Evolutionary conservation across 169 alveolate genomes (phyloP).

Genomic region (Plasmodium cynomolgi): DNA sequence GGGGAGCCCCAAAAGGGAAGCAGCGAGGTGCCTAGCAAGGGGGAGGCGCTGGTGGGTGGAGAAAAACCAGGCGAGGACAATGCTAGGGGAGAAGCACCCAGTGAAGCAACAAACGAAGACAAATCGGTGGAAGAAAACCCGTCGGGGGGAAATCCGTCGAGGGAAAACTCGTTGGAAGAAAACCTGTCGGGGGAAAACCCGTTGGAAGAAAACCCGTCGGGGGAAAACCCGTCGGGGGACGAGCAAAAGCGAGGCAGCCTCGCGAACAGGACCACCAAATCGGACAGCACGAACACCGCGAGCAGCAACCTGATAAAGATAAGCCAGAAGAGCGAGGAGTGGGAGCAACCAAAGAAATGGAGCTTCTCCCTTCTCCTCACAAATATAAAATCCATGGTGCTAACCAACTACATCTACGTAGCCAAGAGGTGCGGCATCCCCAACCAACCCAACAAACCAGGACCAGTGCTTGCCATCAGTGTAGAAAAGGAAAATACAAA

Average conservation of each 20-base stretch:
- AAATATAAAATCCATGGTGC: slow-evolving; percentile 63
- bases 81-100: neutral
- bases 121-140: neutral
- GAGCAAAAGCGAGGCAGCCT: neutral
- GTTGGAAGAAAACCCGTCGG: neutral
- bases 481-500: slow-evolving; percentile 32
- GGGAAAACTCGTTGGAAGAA: neutral
- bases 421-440: slow-evolving; percentile 71
- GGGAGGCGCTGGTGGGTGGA: neutral
- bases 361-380: slow-evolving; percentile 46
- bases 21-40: neutral
- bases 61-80: neutral
- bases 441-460: slow-evolving; percentile 73
- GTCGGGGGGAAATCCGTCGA: too few species aligned
- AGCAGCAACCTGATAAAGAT: slow-evolving; percentile 53
- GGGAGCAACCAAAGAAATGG: slow-evolving; percentile 62
- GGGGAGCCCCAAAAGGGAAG: neutral
- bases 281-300: slow-evolving; percentile 21
- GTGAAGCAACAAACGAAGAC: neutral
- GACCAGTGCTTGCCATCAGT: slow-evolving; percentile 71
- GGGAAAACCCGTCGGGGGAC: neutral
- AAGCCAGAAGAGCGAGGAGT: slow-evolving; percentile 56
- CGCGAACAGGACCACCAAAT: neutral
- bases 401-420: slow-evolving; percentile 58
- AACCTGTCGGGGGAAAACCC: neutral